Evolutionary conservation across 2,329 filamentous ascomycete species (phyloP).

Genomic region (Xylaria sp.): DNA sequence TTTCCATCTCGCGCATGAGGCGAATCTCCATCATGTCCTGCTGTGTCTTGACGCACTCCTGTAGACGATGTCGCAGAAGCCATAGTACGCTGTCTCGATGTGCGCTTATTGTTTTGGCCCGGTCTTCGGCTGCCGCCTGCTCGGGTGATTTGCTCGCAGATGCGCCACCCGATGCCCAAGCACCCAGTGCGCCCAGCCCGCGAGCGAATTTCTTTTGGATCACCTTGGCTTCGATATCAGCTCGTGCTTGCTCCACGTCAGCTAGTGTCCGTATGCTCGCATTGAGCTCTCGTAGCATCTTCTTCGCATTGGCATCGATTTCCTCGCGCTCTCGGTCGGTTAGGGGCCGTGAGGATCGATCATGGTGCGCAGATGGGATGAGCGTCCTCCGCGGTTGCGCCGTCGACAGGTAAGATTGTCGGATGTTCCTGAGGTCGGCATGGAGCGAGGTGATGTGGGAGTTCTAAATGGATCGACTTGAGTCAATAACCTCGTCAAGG

Average conservation of each 20-base stretch:
- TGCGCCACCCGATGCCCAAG: conserved; percentile 75
- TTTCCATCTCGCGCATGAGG: conserved; percentile 85
- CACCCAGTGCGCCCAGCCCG: conserved; percentile 71
- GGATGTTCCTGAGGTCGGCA: conserved; percentile 81
- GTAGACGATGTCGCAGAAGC: conserved; percentile 80
- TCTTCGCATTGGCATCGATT: conserved; percentile 87
- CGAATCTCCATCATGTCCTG: conserved; percentile 93
- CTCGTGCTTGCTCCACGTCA: conserved; percentile 83
- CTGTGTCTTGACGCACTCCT: conserved; percentile 81
- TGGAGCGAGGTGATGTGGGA: conserved; percentile 84
- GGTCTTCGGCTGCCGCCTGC: conserved; percentile 77
- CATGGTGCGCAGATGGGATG: conserved; percentile 57
- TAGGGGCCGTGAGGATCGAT: conserved; percentile 65
- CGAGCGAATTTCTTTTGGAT: conserved; percentile 76
- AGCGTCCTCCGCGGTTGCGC: conserved; percentile 71
- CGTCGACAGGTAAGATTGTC: conserved; percentile 90
- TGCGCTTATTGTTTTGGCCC: conserved; percentile 71
- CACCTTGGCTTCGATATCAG: conserved; percentile 77
- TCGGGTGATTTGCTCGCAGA: conserved; percentile 65
- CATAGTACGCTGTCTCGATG: conserved; percentile 87
- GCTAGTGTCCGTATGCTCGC: conserved; percentile 81
- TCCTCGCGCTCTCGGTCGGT: conserved; percentile 86
- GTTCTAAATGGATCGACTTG: conserved; percentile 62
- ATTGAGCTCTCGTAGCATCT: conserved; percentile 86
- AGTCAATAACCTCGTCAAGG: conserved; percentile 34